Conservation (phyloP, 1,284 basidiomycete genomes). For the Boletellus dicymbophilus region DNA sequence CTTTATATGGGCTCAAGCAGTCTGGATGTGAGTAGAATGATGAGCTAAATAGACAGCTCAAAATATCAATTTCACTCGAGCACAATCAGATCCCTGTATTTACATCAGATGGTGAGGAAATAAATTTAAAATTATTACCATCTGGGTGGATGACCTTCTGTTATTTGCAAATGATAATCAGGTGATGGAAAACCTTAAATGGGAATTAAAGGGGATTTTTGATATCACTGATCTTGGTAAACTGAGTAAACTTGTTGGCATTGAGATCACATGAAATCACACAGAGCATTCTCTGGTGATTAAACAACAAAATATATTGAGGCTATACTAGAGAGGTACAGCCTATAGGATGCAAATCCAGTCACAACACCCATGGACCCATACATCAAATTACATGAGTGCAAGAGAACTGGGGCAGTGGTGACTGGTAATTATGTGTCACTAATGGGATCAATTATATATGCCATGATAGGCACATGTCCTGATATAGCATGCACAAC, state of each 20-base stretch:
- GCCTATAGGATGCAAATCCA: background rate
- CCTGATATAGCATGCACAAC: background rate
- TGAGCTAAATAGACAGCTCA: background rate
- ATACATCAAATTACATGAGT: background rate
- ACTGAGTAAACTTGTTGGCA: background rate
- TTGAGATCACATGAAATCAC: background rate
- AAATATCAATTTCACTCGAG: background rate
- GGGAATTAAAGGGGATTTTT: too few relatives aligned
- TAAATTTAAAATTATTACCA: background rate
- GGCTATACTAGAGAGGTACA: background rate
- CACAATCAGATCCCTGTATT: slow-evolving; percentile 2
- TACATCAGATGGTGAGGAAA: background rate
- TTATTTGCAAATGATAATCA: background rate
- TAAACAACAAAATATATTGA: slow-evolving; percentile 6
- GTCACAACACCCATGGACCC: background rate
- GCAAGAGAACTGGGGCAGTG: background rate
- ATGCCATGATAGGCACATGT: background rate
- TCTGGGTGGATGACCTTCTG: slow-evolving; percentile 11
- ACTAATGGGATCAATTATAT: background rate
- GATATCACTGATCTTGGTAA: slow-evolving; percentile 3
- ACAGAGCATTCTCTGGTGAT: background rate
- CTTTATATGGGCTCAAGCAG: slow-evolving; percentile 33
- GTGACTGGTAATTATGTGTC: background rate
- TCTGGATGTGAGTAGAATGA: slow-evolving; percentile 26
- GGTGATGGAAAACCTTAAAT: slow-evolving; percentile 1